A percentile compares a stretch with the other conserved stretches of the same genome.
These are phyloP conservation scores for Aureobasidium subglaciale DNA, from an alignment of 2,329 filamentous ascomycete species.

Conservation along the genomic window DNA sequence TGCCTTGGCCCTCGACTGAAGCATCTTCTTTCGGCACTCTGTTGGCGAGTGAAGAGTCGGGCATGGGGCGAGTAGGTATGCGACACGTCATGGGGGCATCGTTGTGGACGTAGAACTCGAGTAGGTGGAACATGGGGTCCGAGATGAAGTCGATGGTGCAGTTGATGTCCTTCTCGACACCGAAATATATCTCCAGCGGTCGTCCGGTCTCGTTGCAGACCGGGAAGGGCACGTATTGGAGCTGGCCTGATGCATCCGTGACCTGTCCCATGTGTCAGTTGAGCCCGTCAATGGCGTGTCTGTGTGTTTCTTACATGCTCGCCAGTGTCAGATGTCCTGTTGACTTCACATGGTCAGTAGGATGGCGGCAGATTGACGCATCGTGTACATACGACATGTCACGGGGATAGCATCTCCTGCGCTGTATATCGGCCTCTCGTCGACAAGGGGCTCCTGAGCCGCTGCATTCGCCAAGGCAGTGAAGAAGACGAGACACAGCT, in stretches of 20 bases:
- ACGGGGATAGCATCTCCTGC: slow-evolving; percentile 45
- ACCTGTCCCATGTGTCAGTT: slow-evolving; percentile 41
- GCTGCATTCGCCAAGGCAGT: slow-evolving; percentile 32
- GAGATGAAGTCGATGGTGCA: slow-evolving; percentile 72
- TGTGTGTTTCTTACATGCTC: slow-evolving; percentile 54
- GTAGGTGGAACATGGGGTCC: slow-evolving; percentile 77
- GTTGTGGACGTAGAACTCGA: slow-evolving; percentile 97
- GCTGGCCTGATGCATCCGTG: slow-evolving; percentile 68
- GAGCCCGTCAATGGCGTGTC: background rate
- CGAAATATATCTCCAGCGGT: slow-evolving; percentile 80
- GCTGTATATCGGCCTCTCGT: slow-evolving; percentile 37
- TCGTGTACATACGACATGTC: slow-evolving; percentile 41
- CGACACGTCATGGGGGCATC: slow-evolving; percentile 91
- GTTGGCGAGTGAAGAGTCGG: slow-evolving; percentile 27
- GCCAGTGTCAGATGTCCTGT: slow-evolving; percentile 62
- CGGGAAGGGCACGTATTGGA: slow-evolving; percentile 89
- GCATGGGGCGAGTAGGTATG: slow-evolving; percentile 67
- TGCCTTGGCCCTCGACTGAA: slow-evolving; percentile 26
- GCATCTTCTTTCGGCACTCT: slow-evolving; percentile 28
- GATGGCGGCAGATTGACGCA: background rate
- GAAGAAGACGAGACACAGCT: slow-evolving; percentile 27
- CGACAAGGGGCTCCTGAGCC: slow-evolving; percentile 34
- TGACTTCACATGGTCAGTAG: background rate
- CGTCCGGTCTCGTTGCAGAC: slow-evolving; percentile 79
- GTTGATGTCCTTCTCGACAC: slow-evolving; percentile 70